Evolutionary conservation across 148 eudicot species (phyloP).

Genomic region (Rhododendron vialii): DNA sequence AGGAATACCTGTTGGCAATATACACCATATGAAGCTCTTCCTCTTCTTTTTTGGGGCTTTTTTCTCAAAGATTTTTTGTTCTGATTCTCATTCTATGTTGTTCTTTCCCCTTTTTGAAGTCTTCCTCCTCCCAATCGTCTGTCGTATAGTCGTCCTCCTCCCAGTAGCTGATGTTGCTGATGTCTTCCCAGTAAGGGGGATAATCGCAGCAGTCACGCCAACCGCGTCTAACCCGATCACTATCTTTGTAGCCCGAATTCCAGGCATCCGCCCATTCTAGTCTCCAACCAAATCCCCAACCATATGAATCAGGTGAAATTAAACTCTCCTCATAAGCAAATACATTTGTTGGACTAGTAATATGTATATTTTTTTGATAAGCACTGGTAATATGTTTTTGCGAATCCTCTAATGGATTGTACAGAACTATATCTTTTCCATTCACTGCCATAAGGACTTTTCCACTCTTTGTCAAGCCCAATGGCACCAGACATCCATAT

Average conservation of each 20-base stretch:
- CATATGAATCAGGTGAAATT: not conserved
- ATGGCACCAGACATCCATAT: not conserved
- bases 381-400: not conserved
- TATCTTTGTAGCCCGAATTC: not conserved
- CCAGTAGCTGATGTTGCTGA: no score
- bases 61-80: no score
- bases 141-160: not conserved
- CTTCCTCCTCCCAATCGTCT: not conserved
- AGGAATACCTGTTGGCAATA: no score
- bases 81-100: not conserved
- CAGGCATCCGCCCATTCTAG: not conserved
- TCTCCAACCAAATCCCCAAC: not conserved
- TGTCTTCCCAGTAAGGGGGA: not conserved
- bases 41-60: no score
- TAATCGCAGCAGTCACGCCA: not conserved
- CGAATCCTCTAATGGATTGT: not conserved
- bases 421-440: not conserved
- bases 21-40: no score
- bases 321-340: not conserved
- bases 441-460: not conserved
- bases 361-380: no score
- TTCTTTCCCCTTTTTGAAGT: not conserved
- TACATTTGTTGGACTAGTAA: not conserved
- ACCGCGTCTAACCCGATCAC: not conserved
- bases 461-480: not conserved